These are phyloP conservation scores for Mortierella sp. DNA, from an alignment of 371 early-diverging fungal genomes.

Conservation along the genomic window DNA sequence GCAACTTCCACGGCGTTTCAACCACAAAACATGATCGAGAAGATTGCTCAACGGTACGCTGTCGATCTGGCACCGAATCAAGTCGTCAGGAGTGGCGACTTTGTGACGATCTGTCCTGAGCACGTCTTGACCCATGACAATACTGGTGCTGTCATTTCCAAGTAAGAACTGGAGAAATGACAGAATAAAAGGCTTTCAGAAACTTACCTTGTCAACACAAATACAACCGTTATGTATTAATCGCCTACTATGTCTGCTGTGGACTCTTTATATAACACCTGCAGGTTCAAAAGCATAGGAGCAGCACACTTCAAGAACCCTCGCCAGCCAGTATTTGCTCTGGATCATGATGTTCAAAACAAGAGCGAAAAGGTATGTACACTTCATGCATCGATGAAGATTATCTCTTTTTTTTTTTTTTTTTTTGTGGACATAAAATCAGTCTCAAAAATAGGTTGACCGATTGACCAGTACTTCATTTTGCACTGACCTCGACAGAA, in stretches of 20 bases:
- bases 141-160: conserved; percentile 92
- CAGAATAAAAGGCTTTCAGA: not conserved
- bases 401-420: not conserved
- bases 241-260: too few species aligned
- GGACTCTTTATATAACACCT: too few species aligned
- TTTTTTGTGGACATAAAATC: not conserved
- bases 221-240: not conserved
- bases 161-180: conserved; percentile 61
- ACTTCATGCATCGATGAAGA: not conserved
- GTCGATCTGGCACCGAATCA: conserved; percentile 74
- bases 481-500: conserved; percentile 63
- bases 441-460: too few species aligned
- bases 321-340: conserved; percentile 91
- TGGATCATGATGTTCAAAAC: conserved; percentile 98
- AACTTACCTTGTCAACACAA: not conserved
- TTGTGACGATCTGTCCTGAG: conserved; percentile 91
- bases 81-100: conserved; percentile 88
- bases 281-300: conserved; percentile 90
- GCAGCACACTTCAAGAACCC: conserved; percentile 83
- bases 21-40: conserved; percentile 89
- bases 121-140: conserved; percentile 97
- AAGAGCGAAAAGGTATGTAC: conserved; percentile 76
- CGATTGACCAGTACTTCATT: too few species aligned
- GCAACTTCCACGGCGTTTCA: conserved; percentile 38
- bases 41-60: conserved; percentile 92